Conservation (phyloP, 2,329 filamentous ascomycete genomes). For the Nemania sp. region DNA sequence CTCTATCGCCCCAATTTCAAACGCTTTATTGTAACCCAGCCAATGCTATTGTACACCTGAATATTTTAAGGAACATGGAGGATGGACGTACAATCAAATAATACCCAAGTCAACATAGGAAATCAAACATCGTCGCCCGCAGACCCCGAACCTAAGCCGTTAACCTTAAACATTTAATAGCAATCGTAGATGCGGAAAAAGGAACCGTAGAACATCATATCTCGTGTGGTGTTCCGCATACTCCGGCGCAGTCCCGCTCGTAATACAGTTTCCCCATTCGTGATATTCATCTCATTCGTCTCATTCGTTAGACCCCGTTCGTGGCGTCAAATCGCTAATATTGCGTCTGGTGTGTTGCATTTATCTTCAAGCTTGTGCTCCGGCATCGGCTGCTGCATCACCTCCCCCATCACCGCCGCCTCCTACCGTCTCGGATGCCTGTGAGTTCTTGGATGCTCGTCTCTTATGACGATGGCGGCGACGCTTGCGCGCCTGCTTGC, state of each 20-base stretch:
- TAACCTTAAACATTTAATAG: conserved; percentile 3
- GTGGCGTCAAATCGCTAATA: background rate
- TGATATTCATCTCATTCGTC: conserved; percentile 10
- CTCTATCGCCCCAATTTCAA: background rate
- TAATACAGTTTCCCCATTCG: background rate
- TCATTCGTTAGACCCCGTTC: background rate
- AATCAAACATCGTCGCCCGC: conserved; percentile 10
- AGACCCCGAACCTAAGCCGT: background rate
- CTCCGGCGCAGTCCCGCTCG: background rate
- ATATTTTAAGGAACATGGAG: background rate
- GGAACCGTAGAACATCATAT: conserved; percentile 12
- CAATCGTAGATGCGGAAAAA: background rate
- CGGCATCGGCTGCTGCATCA: conserved; percentile 16
- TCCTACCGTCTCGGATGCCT: conserved; percentile 24
- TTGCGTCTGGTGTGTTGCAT: background rate
- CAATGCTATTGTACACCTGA: conserved; percentile 16
- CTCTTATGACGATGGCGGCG: conserved; percentile 32
- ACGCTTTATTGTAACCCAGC: too few relatives aligned
- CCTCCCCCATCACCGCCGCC: conserved; percentile 13
- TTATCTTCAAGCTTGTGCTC: conserved; percentile 17
- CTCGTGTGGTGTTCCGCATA: conserved; percentile 2
- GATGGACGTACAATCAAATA: background rate
- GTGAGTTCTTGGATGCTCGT: conserved; percentile 36
- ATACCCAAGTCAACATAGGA: background rate
- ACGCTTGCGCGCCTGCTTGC: conserved; percentile 26